phyloP scores from a whole-genome alignment of 371 early-diverging fungal species.

The Homolaphlyctis polyrhiza region DNA sequence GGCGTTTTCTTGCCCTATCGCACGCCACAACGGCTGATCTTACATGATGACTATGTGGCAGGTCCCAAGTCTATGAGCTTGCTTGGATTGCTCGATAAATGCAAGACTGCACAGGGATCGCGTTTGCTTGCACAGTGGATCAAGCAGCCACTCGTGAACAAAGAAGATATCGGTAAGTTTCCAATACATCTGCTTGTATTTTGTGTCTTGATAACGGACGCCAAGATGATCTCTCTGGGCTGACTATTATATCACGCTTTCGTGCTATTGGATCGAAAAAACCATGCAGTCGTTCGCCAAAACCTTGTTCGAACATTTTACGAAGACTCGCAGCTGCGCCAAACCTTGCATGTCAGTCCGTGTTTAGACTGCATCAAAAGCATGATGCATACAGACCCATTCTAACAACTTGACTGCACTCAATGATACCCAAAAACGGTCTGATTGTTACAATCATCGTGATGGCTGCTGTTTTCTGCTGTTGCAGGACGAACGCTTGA shows the following conservation, averaged over 20 bases:
- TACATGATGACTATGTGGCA: background rate
- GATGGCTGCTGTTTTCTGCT: too few species aligned
- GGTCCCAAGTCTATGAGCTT: conserved; percentile 67
- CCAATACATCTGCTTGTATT: background rate
- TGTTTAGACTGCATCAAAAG: background rate
- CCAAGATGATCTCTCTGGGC: too few species aligned
- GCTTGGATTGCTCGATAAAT: conserved; percentile 82
- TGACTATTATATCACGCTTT: background rate
- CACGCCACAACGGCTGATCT: background rate
- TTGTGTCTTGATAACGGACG: background rate
- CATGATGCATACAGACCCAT: too few species aligned
- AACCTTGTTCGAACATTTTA: conserved; percentile 73
- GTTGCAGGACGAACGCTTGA: conserved; percentile 56
- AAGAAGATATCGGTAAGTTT: conserved; percentile 60
- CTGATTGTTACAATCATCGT: too few species aligned
- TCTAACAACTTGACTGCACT: too few species aligned
- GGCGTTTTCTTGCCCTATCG: background rate
- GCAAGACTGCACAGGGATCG: conserved; percentile 87
- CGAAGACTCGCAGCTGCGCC: conserved; percentile 63
- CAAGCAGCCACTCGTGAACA: conserved; percentile 83
- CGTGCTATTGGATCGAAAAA: too few species aligned
- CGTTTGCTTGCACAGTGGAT: conserved; percentile 88
- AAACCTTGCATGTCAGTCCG: conserved; percentile 53
- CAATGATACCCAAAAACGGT: too few species aligned
- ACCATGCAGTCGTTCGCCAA: conserved; percentile 57